A percentile compares a stretch with the other conserved stretches of the same genome.
Conservation (phyloP, 306 rosid genomes). For the Myrica gale region DNA sequence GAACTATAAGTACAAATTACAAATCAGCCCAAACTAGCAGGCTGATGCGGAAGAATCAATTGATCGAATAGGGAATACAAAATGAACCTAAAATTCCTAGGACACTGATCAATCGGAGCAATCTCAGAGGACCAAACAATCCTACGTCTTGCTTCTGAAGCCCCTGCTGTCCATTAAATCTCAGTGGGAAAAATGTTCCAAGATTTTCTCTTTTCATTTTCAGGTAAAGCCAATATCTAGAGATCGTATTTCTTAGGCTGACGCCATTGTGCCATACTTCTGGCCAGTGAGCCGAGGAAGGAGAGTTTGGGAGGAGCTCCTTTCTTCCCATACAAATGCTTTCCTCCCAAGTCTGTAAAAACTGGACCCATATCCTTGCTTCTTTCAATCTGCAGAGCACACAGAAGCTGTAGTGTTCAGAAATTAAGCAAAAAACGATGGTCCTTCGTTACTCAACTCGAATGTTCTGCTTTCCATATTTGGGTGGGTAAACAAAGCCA, state of each 20-base stretch:
- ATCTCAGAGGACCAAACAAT: slow-evolving; percentile 32
- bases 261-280: slow-evolving; percentile 55
- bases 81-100: slow-evolving; percentile 37
- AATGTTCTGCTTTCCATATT: background rate
- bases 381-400: slow-evolving; percentile 76
- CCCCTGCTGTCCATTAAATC: slow-evolving; percentile 29
- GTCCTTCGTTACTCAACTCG: background rate
- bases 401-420: slow-evolving; percentile 6
- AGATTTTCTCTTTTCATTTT: background rate
- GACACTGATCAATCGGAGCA: slow-evolving; percentile 39
- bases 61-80: slow-evolving; percentile 47
- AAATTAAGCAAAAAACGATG: background rate
- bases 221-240: slow-evolving; percentile 33
- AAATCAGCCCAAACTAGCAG: slow-evolving; percentile 35
- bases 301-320: slow-evolving; percentile 60
- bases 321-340: slow-evolving; percentile 73
- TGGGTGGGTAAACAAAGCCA: background rate
- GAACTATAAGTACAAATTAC: slow-evolving; percentile 30
- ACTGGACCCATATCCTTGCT: slow-evolving; percentile 68
- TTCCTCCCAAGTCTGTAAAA: slow-evolving; percentile 86
- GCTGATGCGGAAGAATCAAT: slow-evolving; percentile 52
- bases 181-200: slow-evolving; percentile 27
- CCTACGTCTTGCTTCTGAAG: slow-evolving; percentile 33
- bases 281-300: slow-evolving; percentile 63
- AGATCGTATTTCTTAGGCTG: slow-evolving; percentile 78